Percentiles rank a stretch among this genome's conserved stretches.
These are phyloP conservation scores for Lipomyces kockii DNA, from an alignment of 805 yeast genomes.

Conservation along the genomic window DNA sequence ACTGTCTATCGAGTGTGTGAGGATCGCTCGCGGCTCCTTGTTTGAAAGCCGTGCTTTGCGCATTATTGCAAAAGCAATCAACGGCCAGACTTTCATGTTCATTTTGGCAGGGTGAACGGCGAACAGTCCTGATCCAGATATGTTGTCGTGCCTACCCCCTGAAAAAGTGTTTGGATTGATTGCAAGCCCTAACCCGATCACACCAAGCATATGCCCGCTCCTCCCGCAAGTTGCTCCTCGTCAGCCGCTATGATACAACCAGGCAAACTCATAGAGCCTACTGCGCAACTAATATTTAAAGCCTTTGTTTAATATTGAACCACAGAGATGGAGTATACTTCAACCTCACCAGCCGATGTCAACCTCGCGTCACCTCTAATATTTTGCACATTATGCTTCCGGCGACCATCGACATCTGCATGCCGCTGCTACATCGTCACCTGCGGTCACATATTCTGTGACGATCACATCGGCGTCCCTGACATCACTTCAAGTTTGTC, in stretches of 20 bases:
- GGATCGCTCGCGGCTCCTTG: too few species aligned
- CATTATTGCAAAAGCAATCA: background rate
- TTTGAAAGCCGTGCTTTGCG: too few species aligned
- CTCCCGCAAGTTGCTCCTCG: background rate
- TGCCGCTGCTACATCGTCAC: conserved; percentile 16
- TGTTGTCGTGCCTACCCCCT: background rate
- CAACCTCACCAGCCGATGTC: background rate
- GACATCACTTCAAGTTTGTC: conserved; percentile 13
- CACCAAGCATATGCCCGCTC: background rate
- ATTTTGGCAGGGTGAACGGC: too few species aligned
- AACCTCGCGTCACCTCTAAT: conserved; percentile 19
- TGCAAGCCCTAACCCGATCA: background rate
- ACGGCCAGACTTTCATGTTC: background rate
- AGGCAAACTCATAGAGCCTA: background rate
- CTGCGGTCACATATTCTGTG: conserved; percentile 31
- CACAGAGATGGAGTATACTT: background rate
- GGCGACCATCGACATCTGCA: background rate
- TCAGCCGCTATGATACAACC: background rate
- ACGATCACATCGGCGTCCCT: conserved; percentile 17
- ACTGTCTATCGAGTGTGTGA: too few species aligned
- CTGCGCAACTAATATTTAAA: background rate
- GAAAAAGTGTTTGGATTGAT: background rate
- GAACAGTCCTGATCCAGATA: background rate
- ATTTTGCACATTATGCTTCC: conserved; percentile 26
- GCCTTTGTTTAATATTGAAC: background rate